phyloP scores from a whole-genome alignment of 2,329 filamentous ascomycete species.

The Ascochyta koolunga region DNA sequence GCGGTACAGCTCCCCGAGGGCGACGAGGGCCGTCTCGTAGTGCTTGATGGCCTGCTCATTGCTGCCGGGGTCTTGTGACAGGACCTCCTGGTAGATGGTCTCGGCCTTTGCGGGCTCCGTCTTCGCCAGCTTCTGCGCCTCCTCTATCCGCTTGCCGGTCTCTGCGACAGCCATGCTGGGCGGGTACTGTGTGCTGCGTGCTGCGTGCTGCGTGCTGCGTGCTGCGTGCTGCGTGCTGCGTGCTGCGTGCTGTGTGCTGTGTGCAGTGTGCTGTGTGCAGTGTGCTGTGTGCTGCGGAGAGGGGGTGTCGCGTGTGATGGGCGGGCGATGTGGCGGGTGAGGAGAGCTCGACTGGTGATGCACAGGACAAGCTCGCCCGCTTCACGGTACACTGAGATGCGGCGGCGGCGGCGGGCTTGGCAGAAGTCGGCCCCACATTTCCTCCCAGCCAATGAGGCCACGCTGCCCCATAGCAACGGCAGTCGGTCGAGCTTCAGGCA shows the following conservation, averaged over 20 bases:
- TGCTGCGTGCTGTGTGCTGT: too few species aligned
- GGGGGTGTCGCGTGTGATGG: not conserved
- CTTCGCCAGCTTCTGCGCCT: conserved; percentile 85
- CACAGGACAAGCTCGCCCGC: conserved; percentile 17
- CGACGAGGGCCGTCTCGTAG: conserved; percentile 88
- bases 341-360: conserved; percentile 17
- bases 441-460: conserved; percentile 1
- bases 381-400: conserved; percentile 10
- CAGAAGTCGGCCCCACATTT: not conserved
- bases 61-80: conserved; percentile 81
- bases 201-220: too few species aligned
- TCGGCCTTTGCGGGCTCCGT: conserved; percentile 84
- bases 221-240: too few species aligned
- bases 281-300: not conserved
- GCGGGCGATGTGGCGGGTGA: conserved; percentile 13
- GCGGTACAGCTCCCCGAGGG: conserved; percentile 88
- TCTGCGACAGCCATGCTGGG: conserved; percentile 49
- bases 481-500: not conserved
- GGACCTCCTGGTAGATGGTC: conserved; percentile 85
- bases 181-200: too few species aligned
- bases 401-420: not conserved
- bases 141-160: conserved; percentile 73
- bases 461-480: conserved; percentile 11
- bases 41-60: conserved; percentile 87
- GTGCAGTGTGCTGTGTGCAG: too few species aligned